Evolutionary conservation across 2,329 filamentous ascomycete species (phyloP).

Genomic region (Apiospora malaysiana): DNA sequence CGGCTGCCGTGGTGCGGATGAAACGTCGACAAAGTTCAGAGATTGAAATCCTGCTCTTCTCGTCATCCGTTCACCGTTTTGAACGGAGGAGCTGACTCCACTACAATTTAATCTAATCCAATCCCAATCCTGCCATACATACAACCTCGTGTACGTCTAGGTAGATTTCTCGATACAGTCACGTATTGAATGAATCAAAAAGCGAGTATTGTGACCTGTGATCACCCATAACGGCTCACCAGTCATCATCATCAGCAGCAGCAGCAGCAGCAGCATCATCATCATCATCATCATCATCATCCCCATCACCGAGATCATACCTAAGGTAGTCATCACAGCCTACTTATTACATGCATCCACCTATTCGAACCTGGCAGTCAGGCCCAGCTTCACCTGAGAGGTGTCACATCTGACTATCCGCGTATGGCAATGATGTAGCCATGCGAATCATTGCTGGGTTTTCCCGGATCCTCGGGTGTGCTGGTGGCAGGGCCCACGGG

Average conservation of each 20-base stretch:
- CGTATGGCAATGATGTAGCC: slow-evolving; percentile 10
- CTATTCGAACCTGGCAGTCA: not conserved
- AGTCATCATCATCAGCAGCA: too few species aligned
- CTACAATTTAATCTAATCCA: not conserved
- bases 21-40: slow-evolving; percentile 12
- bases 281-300: too few species aligned
- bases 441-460: slow-evolving; percentile 15
- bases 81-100: not conserved
- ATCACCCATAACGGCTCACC: not conserved
- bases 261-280: too few species aligned
- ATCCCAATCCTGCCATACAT: not conserved
- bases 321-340: slow-evolving; percentile 6
- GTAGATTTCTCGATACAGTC: not conserved
- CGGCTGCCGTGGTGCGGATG: slow-evolving; percentile 11
- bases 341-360: not conserved
- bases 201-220: slow-evolving; percentile 2
- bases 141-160: not conserved
- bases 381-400: slow-evolving; percentile 5
- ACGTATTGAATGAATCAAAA: not conserved
- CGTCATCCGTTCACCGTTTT: too few species aligned
- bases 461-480: slow-evolving; percentile 9
- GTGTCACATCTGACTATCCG: slow-evolving; percentile 11
- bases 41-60: not conserved
- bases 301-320: too few species aligned
- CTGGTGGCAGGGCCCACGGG: not conserved